Evolutionary conservation across 768 basidiomycete species (phyloP), one percentile per base, ranked within the genome.

Genomic region (Cystofilobasidium ferigula): DNA sequence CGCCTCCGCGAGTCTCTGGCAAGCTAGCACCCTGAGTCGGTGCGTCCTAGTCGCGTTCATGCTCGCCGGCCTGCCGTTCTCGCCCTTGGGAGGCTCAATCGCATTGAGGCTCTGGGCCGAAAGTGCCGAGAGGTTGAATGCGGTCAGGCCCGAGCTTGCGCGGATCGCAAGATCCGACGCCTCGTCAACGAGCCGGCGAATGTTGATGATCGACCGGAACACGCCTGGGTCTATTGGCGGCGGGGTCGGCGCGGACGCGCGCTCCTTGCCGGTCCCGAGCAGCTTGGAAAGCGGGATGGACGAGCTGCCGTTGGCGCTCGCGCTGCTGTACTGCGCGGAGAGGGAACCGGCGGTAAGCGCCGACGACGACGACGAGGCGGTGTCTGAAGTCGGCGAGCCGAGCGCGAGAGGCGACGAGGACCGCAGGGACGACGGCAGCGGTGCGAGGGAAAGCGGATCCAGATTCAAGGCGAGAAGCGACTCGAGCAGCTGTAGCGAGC

Each of bases 151-250:
- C 3, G 88, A 91, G 12, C 88, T 83, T 18, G 90, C 90, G 45
- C 90, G 85, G 6, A 93, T 86, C 16, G 87, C 88, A 9, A 93
- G 80, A 73, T 91, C 90, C 2, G 89, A 83, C 1, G 90, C 90
- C 73, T 90, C 89, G 73, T 93, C 90, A 69, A 93, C 88, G 42
- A 91, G 83, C 60, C 84, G 78, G 26, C 90, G 83, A 62, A 93
- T 89, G 32, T 81, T 78, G 0, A 83, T 79, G 28, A 91, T 85
- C 57, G 82, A 86, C 26, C 84, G 83, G 70, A 93, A 89, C 0
- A 89, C 88, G 45, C 88, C 89, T 0, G 89, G 88, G 71, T 92
- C 90, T 60, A 93, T 88, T 16, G 89, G 90, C 0, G 89, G 88
- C 0, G 90, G 90, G 0, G 84, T 82, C 2, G 86, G 82, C 67